Percentiles rank a stretch among this genome's conserved stretches.
These are phyloP conservation scores for Exobasidium cylindrosporum DNA, from an alignment of 1,284 basidiomycete genomes.

Conservation along the genomic window DNA sequence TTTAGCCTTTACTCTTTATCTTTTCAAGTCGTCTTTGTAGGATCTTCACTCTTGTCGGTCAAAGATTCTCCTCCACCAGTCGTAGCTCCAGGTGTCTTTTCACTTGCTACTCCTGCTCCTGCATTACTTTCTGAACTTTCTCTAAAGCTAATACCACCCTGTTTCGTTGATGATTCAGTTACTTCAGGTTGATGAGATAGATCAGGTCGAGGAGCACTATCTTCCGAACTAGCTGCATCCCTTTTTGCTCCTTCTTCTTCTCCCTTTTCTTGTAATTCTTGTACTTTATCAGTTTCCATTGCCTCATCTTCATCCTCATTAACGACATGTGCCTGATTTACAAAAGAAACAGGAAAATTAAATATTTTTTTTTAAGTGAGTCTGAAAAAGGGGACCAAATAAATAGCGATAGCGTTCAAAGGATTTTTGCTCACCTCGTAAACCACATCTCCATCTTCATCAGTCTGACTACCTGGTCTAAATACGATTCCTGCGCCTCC, in stretches of 20 bases:
- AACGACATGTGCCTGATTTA: slow-evolving; percentile 35
- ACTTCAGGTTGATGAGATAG: slow-evolving; percentile 30
- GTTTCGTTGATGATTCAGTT: slow-evolving; percentile 29
- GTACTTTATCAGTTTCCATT: slow-evolving; percentile 9
- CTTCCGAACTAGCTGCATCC: slow-evolving; percentile 2
- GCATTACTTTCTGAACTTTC: not conserved
- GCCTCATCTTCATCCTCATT: slow-evolving; percentile 26
- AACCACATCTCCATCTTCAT: slow-evolving; percentile 39
- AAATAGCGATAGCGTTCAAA: slow-evolving; percentile 2
- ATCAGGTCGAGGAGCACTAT: slow-evolving; percentile 13
- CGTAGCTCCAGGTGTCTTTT: too few relatives aligned
- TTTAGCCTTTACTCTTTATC: too few relatives aligned
- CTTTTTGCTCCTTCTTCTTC: slow-evolving; percentile 10
- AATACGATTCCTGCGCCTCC: slow-evolving; percentile 48
- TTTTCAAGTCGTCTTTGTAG: slow-evolving; percentile 2
- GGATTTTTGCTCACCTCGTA: slow-evolving; percentile 27
- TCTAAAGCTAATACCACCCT: not conserved
- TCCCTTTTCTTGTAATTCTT: slow-evolving; percentile 16
- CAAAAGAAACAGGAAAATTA: not conserved
- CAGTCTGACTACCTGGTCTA: slow-evolving; percentile 33
- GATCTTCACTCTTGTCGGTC: slow-evolving; percentile 1
- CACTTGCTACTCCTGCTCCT: not conserved
- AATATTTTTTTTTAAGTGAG: too few relatives aligned
- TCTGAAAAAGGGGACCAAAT: not conserved
- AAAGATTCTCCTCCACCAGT: too few relatives aligned